A percentile compares a stretch with the other conserved stretches of the same genome.
phyloP scores from a whole-genome alignment of 768 basidiomycete species.

The Tricholomella constricta region DNA sequence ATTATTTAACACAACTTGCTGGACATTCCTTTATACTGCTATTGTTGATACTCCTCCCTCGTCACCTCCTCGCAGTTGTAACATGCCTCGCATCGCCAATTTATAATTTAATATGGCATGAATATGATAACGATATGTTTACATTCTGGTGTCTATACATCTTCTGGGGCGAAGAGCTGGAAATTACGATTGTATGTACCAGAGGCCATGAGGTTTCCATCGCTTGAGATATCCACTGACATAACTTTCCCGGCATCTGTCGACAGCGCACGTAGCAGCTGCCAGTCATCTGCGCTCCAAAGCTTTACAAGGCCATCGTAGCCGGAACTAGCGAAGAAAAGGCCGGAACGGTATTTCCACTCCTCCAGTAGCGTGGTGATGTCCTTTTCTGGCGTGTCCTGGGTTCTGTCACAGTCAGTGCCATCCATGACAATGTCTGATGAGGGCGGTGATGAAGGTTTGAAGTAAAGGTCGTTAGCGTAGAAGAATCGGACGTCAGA shows the following conservation, averaged over 20 bases:
- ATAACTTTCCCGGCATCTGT: constrained; percentile 99
- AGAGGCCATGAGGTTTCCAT: constrained; percentile 82
- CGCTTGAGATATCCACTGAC: constrained; percentile 89
- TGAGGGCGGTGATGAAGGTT: constrained; percentile 32
- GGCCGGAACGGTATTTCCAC: constrained; percentile 80
- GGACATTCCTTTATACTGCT: constrained; percentile 15
- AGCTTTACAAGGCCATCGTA: constrained; percentile 95
- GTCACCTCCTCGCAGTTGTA: constrained; percentile 32
- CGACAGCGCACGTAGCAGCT: constrained; percentile 80
- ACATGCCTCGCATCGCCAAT: constrained; percentile 21
- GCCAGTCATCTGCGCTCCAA: constrained; percentile 99
- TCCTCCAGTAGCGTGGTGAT: constrained; percentile 54
- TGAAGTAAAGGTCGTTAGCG: constrained; percentile 54
- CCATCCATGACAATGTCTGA: constrained; percentile 55
- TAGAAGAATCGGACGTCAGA: constrained; percentile 96
- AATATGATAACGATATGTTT: constrained; percentile 1
- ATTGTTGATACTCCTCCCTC: constrained; percentile 17
- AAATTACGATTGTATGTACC: constrained; percentile 95
- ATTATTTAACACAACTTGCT: constrained; percentile 43
- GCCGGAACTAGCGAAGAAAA: constrained; percentile 91
- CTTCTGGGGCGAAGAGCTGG: constrained; percentile 88
- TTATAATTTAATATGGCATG: constrained; percentile 11
- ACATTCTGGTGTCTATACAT: constrained; percentile 28
- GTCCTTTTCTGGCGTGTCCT: constrained; percentile 40
- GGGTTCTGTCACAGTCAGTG: constrained; percentile 37